These are phyloP conservation scores for Tuber melanosporum DNA, from an alignment of 495 filamentous ascomycete species.

Conservation along the genomic window DNA sequence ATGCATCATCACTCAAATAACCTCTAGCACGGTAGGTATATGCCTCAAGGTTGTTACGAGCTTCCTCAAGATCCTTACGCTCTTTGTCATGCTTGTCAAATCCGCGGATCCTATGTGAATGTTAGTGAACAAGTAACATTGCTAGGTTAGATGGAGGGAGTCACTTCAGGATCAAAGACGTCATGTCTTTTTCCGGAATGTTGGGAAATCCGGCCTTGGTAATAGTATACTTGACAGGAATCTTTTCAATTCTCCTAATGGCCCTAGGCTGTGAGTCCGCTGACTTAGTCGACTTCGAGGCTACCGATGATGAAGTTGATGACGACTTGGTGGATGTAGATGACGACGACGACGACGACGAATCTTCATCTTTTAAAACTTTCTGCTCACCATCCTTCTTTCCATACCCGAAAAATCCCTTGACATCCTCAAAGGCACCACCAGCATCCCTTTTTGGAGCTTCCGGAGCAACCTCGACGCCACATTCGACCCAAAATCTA, in stretches of 20 bases:
- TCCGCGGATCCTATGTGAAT: conserved; percentile 19
- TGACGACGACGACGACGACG: conserved; percentile 48
- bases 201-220: conserved; percentile 57
- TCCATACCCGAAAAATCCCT: conserved; percentile 82
- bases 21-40: conserved; percentile 88
- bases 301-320: conserved; percentile 41
- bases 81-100: conserved; percentile 60
- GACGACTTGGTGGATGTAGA: conserved; percentile 41
- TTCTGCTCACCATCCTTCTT: conserved; percentile 69
- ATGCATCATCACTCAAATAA: conserved; percentile 65
- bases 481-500: conserved; percentile 73
- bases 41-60: conserved; percentile 85
- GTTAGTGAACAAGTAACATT: conserved; percentile 8
- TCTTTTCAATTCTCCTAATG: conserved; percentile 60
- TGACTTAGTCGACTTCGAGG: conserved; percentile 44
- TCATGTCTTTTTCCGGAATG: conserved; percentile 36
- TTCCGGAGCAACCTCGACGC: conserved; percentile 54
- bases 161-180: conserved; percentile 28
- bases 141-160: not conserved
- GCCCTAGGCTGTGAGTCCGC: conserved; percentile 47
- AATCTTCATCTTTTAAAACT: conserved; percentile 59
- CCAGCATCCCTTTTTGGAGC: conserved; percentile 58
- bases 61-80: conserved; percentile 72
- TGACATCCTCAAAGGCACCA: conserved; percentile 81
- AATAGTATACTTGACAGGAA: conserved; percentile 60